Evolutionary conservation across 1,284 basidiomycete genomes (phyloP).

Genomic region (Termitomyces sp.): DNA sequence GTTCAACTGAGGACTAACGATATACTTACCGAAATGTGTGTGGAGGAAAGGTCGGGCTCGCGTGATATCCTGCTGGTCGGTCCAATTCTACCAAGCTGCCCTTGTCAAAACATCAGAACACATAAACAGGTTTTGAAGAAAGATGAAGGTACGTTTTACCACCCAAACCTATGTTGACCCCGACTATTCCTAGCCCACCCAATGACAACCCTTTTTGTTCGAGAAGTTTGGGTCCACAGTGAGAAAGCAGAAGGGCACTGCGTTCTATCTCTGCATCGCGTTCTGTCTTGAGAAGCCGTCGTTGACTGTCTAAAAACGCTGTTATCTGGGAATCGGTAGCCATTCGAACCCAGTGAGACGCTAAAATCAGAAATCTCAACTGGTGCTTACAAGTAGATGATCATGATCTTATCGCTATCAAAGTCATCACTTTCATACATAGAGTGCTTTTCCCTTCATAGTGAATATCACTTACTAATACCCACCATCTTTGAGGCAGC

Average conservation of each 20-base stretch:
- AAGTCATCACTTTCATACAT: neutral
- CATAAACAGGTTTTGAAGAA: neutral
- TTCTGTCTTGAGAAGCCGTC: constrained; percentile 65
- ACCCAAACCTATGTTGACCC: constrained; percentile 77
- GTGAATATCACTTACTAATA: too few species aligned
- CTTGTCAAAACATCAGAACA: constrained; percentile 23
- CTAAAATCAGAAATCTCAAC: neutral
- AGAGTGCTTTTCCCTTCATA: too few species aligned
- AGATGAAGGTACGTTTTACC: constrained; percentile 73
- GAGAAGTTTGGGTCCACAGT: constrained; percentile 78
- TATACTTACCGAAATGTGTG: constrained; percentile 70
- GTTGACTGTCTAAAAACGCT: constrained; percentile 71
- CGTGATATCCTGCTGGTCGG: constrained; percentile 77
- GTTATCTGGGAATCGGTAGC: constrained; percentile 40
- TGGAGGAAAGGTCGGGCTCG: constrained; percentile 68
- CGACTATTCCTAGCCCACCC: constrained; percentile 65
- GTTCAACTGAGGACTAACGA: constrained; percentile 15
- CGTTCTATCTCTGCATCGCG: constrained; percentile 81
- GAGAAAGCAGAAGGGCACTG: constrained; percentile 75
- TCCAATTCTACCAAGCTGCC: constrained; percentile 81
- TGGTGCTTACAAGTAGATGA: neutral
- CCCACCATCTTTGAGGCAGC: neutral
- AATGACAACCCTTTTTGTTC: constrained; percentile 86
- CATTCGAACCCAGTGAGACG: constrained; percentile 1
- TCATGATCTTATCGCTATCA: constrained; percentile 9